Conservation (phyloP, 805 yeast species). For the Myxozyma nipponensis region DNA sequence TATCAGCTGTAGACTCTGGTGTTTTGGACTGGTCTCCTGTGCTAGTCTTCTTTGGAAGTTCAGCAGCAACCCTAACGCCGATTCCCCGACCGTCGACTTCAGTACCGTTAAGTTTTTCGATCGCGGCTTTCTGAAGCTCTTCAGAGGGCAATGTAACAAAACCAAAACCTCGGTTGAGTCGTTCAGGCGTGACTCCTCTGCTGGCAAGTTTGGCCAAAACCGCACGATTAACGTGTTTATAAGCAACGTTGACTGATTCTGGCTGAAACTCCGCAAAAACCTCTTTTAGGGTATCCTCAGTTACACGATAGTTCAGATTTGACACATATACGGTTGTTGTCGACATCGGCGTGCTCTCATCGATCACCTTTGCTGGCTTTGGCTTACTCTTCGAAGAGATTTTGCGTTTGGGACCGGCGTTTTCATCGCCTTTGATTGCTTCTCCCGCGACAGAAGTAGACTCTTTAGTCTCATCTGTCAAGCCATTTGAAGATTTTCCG, state of each 20-base stretch:
- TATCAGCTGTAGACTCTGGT: conserved; percentile 10
- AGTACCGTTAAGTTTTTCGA: conserved; percentile 58
- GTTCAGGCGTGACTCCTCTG: conserved; percentile 47
- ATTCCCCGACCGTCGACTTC: conserved; percentile 62
- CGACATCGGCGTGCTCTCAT: conserved; percentile 51
- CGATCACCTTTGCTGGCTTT: conserved; percentile 23
- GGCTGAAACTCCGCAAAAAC: conserved; percentile 44
- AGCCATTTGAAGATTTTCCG: neutral
- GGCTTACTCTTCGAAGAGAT: no score
- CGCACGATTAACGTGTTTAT: conserved; percentile 45
- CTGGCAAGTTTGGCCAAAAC: conserved; percentile 45
- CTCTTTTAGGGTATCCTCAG: conserved; percentile 33
- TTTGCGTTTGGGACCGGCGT: no score
- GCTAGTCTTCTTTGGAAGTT: no score
- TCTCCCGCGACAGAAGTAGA: neutral
- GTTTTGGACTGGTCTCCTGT: no score
- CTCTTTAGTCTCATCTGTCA: neutral
- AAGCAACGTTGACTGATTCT: conserved; percentile 58
- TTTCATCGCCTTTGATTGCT: no score
- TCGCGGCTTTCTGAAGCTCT: conserved; percentile 66
- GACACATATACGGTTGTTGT: conserved; percentile 58
- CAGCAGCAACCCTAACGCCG: conserved; percentile 69
- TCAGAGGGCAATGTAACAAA: conserved; percentile 58
- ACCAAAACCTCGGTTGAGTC: conserved; percentile 53
- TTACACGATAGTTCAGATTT: conserved; percentile 48